Conservation (phyloP, 345 rosid species). For the Alliaria petiolata region DNA sequence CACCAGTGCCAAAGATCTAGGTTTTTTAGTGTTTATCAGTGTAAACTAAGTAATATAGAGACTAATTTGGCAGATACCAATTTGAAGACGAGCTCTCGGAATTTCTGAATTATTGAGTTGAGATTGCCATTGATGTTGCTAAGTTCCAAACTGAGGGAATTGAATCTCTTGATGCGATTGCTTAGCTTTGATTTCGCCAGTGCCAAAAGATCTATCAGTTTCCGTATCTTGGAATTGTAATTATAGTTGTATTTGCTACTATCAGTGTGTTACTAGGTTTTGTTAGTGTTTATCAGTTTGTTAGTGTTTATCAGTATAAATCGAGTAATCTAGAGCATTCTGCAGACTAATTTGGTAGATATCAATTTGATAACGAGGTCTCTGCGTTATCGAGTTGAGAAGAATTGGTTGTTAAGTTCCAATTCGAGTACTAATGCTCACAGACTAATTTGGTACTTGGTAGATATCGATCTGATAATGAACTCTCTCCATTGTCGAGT, state of each 20-base stretch:
- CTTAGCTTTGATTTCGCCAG: background rate
- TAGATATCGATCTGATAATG: too few relatives aligned
- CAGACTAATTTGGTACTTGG: too few relatives aligned
- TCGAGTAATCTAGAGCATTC: background rate
- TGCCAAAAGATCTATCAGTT: background rate
- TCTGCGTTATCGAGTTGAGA: background rate
- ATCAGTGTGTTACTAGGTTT: background rate
- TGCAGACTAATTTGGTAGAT: background rate
- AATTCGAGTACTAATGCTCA: background rate
- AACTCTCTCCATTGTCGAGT: background rate
- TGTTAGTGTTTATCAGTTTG: background rate
- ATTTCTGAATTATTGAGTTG: too few relatives aligned
- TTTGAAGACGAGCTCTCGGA: too few relatives aligned
- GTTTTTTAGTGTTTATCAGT: too few relatives aligned
- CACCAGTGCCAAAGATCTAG: background rate
- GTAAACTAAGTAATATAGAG: too few relatives aligned
- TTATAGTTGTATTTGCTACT: background rate
- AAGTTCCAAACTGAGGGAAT: too few relatives aligned
- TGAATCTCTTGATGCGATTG: background rate
- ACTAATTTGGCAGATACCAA: too few relatives aligned
- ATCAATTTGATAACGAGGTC: background rate
- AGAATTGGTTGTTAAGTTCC: background rate
- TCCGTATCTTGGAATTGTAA: background rate
- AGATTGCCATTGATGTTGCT: too few relatives aligned
- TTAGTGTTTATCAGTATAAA: background rate